Evolutionary conservation across 768 basidiomycete genomes (phyloP), one percentile per base, ranked within the genome.

Genomic region (Lentinula edodes): DNA sequence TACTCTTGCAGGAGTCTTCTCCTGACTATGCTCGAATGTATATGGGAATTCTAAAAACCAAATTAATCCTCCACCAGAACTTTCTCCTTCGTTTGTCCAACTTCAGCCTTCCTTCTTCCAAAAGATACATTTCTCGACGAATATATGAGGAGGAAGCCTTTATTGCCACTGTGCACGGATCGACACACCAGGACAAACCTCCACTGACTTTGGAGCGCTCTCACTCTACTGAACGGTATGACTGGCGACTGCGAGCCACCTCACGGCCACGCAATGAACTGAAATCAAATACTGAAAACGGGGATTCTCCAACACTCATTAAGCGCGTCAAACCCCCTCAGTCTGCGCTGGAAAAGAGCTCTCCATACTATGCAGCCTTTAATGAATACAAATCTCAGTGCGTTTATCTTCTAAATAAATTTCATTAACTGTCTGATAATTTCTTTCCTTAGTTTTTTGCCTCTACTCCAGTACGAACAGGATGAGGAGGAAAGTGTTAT

Each of bases 231-330:
- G 67, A 68, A 23, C 76, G 88, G 6, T 87, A 84, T 69, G 83
- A 89, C 66, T 90, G 89, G 88, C 77, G 85, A 45, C 66, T 76
- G 42, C 77, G 84, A 18, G 80, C 86, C 75, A 83, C 60, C 38
- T 64, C 61, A 61, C 56, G 60, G 67, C 66, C 48, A 60, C 57
- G 62, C 16, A 35, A 53, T 28, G n/a, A 18, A 28, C 18, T 35
- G 66, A 62, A 13, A 39, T 35, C 57, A 23, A 55, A 18, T 12
- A 35, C 18, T 32, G 32, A 35, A n/a, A 20, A 18, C 6, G 35
- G 58, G 18, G 34, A 52, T 10, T 50, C 28, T 36, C 13, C 23
- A 20, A 64, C 64, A 58, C 72, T 72, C 68, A 58, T 73, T 62
- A 76, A 73, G 57, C 78, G 83, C 52, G 71, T 75, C 56, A 68